These are phyloP conservation scores for Pluteus cervinus DNA, from an alignment of 768 basidiomycete genomes.

Conservation along the genomic window DNA sequence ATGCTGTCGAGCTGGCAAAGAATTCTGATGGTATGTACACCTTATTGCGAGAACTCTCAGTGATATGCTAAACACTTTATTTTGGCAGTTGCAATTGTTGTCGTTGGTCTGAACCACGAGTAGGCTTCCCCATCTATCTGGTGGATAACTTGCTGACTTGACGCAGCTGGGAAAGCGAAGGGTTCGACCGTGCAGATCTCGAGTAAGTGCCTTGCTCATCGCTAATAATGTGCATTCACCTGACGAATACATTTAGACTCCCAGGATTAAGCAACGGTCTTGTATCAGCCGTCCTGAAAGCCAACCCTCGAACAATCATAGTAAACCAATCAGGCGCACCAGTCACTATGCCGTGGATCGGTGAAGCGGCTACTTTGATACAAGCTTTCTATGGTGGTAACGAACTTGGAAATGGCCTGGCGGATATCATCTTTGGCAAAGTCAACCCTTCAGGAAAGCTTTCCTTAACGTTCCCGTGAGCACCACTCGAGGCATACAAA, in stretches of 20 bases:
- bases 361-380: constrained; percentile 19
- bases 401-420: constrained; percentile 50
- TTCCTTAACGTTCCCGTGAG: constrained; percentile 48
- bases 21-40: constrained; percentile 29
- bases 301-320: constrained; percentile 50
- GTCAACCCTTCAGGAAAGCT: constrained; percentile 55
- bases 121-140: constrained; percentile 14
- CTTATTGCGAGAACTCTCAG: background rate
- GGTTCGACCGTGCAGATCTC: constrained; percentile 46
- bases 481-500: constrained; percentile 2
- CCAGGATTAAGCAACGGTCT: constrained; percentile 47
- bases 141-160: background rate
- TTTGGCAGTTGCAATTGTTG: constrained; percentile 39
- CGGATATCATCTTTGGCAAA: constrained; percentile 55
- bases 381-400: constrained; percentile 52
- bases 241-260: constrained; percentile 23
- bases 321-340: constrained; percentile 53
- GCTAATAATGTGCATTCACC: background rate
- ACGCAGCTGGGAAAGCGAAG: constrained; percentile 47
- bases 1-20: constrained; percentile 33
- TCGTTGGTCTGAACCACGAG: constrained; percentile 53
- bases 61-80: background rate
- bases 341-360: constrained; percentile 51
- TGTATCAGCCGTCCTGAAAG: constrained; percentile 38
- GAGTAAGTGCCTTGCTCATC: constrained; percentile 22